phyloP scores from a whole-genome alignment of 805 yeast genomes.

The Candida anglica region DNA sequence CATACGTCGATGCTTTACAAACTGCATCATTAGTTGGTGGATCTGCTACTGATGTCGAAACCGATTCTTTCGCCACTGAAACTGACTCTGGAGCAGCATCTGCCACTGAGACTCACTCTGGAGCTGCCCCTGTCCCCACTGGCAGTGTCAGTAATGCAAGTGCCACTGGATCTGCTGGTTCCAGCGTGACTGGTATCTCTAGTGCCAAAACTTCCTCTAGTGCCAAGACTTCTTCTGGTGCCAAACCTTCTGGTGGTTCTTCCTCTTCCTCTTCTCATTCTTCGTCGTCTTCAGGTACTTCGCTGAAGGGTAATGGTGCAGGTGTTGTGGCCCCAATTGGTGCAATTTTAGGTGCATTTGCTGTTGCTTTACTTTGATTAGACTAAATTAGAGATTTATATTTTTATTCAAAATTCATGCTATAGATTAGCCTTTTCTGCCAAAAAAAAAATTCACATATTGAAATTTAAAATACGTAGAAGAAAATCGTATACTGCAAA shows the following conservation, averaged over 20 bases:
- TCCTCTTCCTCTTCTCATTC: neutral
- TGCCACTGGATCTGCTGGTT: no score
- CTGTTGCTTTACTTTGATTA: slow-evolving; percentile 12
- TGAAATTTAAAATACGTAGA: no score
- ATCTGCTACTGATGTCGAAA: slow-evolving; percentile 2
- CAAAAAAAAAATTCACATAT: no score
- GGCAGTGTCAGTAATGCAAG: no score
- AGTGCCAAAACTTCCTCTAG: no score
- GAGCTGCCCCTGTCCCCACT: slow-evolving; percentile 10
- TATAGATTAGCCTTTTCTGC: no score
- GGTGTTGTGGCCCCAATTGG: slow-evolving; percentile 12
- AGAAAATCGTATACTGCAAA: no score
- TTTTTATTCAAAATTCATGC: no score
- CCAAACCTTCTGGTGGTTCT: neutral
- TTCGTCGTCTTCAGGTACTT: neutral
- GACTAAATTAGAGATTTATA: no score
- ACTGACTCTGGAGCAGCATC: slow-evolving; percentile 6
- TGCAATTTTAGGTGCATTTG: slow-evolving; percentile 14
- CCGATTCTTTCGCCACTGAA: slow-evolving; percentile 4
- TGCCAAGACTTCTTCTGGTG: neutral
- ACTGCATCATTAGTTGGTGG: no score
- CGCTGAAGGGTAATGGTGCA: slow-evolving; percentile 5
- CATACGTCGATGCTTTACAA: no score
- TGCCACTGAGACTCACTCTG: slow-evolving; percentile 7
- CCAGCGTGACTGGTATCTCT: no score